Base-by-base conservation (phyloP, 2,329 filamentous ascomycete genomes). In the Ophiostoma quercus region DNA sequence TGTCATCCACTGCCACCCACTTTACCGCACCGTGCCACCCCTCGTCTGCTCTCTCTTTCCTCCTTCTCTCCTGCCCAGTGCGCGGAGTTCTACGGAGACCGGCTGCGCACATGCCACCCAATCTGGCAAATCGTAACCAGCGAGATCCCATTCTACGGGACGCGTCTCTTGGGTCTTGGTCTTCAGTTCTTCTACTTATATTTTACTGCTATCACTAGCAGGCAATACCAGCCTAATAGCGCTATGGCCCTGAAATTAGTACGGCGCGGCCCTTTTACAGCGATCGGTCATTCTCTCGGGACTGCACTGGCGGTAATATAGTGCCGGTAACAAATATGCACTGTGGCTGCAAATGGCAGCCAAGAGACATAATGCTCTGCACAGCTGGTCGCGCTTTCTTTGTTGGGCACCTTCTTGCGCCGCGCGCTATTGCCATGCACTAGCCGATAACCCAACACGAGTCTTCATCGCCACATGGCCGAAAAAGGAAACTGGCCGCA, bases 351-450 rank as follows among this genome's bases (percentile, higher is more conserved):
- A 4, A 34, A 34, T 34, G 34, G 34, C 34, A 34, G 34, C 34
- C 34, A 8, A 34, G 34, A 6, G 34, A 8, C 2, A 34, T 22
- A 9, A 8, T 29, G 25, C 25, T 29, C 25, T 29, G 25, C 25
- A 29, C 19, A 9, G n/a, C 16, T 54, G 14, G 41, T 54, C 5
- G 25, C 25, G 12, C 57, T 19, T 32, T 62, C 57, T 62, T 16
- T 34, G 25, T 62, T 62, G 57, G 57, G 57, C 57, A 19, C 57
- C 25, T 62, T 62, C 25, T 62, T 62, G 57, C 57, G 57, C 57
- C 57, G 57, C 57, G 57, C 25, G 25, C 57, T 60, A 32, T 11
- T 34, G 34, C 8, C 11, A 25, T 32, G 14, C 11, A 62, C 57
- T 62, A 60, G 43, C 16, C 43, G n/a, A 47, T 47, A 47, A n/a